Conservation (phyloP, 768 basidiomycete species). For the Mycena leptocephala region DNA sequence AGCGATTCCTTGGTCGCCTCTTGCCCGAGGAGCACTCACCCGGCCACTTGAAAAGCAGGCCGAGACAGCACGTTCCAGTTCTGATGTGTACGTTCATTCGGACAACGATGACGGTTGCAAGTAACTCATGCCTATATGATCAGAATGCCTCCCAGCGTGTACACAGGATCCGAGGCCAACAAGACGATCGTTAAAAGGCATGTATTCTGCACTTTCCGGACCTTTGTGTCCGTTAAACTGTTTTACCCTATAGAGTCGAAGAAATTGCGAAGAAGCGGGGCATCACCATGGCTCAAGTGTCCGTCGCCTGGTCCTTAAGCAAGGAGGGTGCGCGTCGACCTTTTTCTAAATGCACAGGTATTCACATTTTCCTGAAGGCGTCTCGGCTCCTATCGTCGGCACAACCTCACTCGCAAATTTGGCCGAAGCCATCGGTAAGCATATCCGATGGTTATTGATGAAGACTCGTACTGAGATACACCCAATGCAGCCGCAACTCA, state of each 20-base stretch:
- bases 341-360: background rate
- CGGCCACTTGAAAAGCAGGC: conserved; percentile 48
- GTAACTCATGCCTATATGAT: background rate
- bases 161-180: no score
- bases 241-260: conserved; percentile 53
- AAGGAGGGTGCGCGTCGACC: conserved; percentile 48
- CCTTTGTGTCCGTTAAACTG: background rate
- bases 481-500: conserved; percentile 5
- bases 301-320: conserved; percentile 58
- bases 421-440: conserved; percentile 64
- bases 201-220: background rate
- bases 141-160: background rate
- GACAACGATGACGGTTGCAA: background rate
- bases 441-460: background rate
- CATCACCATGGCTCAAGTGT: conserved; percentile 64
- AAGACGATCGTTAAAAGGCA: conserved; percentile 25
- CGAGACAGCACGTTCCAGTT: background rate
- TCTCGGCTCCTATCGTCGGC: conserved; percentile 75
- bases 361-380: conserved; percentile 41
- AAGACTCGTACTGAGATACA: background rate
- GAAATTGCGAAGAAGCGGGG: conserved; percentile 61
- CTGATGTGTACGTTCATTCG: background rate
- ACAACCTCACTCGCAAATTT: conserved; percentile 67
- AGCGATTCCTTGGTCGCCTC: conserved; percentile 58
- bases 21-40: conserved; percentile 53